Evolutionary conservation across 345 rosid species (phyloP).

Genomic region (Salix caprea): DNA sequence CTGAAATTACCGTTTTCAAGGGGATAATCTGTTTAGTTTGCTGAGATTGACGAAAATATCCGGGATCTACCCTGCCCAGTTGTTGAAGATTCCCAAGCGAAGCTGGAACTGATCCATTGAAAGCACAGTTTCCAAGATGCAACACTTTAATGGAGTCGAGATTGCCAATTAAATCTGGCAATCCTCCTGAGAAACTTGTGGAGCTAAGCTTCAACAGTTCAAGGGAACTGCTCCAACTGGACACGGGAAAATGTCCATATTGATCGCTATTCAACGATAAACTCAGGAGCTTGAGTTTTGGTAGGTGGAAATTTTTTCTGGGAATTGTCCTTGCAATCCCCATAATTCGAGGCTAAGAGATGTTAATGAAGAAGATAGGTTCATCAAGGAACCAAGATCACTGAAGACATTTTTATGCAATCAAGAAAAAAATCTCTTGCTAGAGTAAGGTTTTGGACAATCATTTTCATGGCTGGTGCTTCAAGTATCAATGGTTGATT

Average conservation of each 20-base stretch:
- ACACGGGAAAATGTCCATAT: too few relatives aligned
- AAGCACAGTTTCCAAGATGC: neutral
- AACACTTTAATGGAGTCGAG: too few relatives aligned
- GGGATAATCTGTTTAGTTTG: neutral
- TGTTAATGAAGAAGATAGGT: constrained; percentile 8
- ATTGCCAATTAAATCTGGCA: too few relatives aligned
- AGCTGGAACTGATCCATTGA: neutral
- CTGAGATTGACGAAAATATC: neutral
- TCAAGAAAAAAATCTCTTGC: neutral
- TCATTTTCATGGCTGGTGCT: neutral
- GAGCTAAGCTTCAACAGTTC: too few relatives aligned
- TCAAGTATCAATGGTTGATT: neutral
- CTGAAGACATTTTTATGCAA: neutral
- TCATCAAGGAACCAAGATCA: neutral
- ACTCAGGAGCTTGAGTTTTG: neutral
- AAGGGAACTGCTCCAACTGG: too few relatives aligned
- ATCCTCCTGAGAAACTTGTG: too few relatives aligned
- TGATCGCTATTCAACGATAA: too few relatives aligned
- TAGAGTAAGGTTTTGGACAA: neutral
- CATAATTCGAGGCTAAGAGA: neutral
- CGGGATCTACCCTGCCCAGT: neutral
- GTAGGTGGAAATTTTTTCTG: neutral
- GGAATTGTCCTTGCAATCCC: neutral
- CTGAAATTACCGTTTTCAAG: neutral
- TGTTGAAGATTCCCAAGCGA: constrained; percentile 6